Percentiles rank a stretch among this genome's conserved stretches.
These are phyloP conservation scores for Helminthosporium solani DNA, from an alignment of 2,329 filamentous ascomycete species.

Conservation along the genomic window DNA sequence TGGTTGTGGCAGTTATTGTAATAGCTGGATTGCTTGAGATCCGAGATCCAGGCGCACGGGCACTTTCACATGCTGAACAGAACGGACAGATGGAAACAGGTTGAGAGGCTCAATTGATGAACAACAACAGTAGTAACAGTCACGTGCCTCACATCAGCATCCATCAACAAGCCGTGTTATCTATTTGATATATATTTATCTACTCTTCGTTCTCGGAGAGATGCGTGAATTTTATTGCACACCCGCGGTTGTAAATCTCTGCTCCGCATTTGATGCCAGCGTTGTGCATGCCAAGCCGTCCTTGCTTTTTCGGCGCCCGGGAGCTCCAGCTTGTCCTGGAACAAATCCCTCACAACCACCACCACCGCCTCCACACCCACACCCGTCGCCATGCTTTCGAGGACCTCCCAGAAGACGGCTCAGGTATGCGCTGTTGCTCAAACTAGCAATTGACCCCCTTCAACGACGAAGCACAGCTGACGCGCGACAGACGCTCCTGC, in stretches of 20 bases:
- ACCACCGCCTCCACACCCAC: constrained; percentile 22
- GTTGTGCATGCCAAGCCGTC: constrained; percentile 31
- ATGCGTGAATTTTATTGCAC: too few relatives aligned
- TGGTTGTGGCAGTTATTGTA: too few relatives aligned
- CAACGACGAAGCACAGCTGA: constrained; percentile 21
- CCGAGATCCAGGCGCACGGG: too few relatives aligned
- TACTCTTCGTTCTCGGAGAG: too few relatives aligned
- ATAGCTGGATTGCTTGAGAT: too few relatives aligned
- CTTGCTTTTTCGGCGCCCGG: constrained; percentile 37
- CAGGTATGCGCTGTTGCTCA: constrained; percentile 45
- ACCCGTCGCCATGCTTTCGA: constrained; percentile 46
- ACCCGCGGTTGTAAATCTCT: too few relatives aligned
- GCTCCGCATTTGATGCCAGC: too few relatives aligned
- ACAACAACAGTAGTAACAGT: too few relatives aligned
- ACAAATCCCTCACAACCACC: constrained; percentile 36
- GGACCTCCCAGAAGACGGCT: constrained; percentile 49
- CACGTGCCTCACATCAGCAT: too few relatives aligned
- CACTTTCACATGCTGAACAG: neutral
- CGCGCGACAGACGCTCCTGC: constrained; percentile 55
- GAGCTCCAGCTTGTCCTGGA: constrained; percentile 36
- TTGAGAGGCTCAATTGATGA: neutral
- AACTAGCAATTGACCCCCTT: constrained; percentile 26
- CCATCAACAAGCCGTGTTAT: neutral
- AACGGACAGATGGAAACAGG: neutral
- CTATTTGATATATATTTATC: too few relatives aligned